These are phyloP conservation scores for Mayamaea pseudoterrestris DNA, from an alignment of 108 stramenopile species.

Conservation along the genomic window DNA sequence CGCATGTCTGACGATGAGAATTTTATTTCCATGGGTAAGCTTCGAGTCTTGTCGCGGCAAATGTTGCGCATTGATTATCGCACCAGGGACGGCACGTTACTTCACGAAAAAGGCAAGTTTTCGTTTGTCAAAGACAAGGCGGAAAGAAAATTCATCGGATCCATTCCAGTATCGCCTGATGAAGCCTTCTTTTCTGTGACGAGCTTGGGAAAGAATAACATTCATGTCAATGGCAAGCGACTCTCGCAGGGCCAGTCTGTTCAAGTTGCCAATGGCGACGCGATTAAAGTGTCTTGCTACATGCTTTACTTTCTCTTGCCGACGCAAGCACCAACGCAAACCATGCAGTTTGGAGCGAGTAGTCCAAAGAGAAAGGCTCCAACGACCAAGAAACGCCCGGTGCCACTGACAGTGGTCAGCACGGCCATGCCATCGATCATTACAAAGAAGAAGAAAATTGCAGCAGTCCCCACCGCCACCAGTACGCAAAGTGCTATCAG, in stretches of 20 bases:
- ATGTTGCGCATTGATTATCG: constrained; percentile 31
- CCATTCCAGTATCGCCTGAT: background rate
- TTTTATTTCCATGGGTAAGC: constrained; percentile 36
- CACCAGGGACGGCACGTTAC: constrained; percentile 6
- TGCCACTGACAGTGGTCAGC: background rate
- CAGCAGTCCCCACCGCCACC: background rate
- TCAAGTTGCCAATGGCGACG: constrained; percentile 16
- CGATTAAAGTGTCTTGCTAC: constrained; percentile 17
- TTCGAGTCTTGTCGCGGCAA: constrained; percentile 23
- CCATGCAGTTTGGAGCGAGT: too few relatives aligned
- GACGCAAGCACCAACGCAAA: too few relatives aligned
- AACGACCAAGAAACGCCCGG: background rate
- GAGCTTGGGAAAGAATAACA: constrained; percentile 47
- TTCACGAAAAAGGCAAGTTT: background rate
- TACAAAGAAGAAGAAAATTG: background rate
- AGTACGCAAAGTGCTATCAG: background rate
- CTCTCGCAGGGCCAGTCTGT: constrained; percentile 30
- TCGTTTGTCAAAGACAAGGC: constrained; percentile 3
- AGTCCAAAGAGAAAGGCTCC: too few relatives aligned
- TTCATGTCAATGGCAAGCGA: constrained; percentile 24
- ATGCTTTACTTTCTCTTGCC: constrained; percentile 32
- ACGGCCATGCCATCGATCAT: background rate
- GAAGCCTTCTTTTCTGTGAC: constrained; percentile 57
- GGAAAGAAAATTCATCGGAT: background rate
- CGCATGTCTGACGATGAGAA: constrained; percentile 18